These are phyloP conservation scores for Ampelocalamus luodianensis DNA, from an alignment of 176 grass and related monocot species.

Conservation along the genomic window DNA sequence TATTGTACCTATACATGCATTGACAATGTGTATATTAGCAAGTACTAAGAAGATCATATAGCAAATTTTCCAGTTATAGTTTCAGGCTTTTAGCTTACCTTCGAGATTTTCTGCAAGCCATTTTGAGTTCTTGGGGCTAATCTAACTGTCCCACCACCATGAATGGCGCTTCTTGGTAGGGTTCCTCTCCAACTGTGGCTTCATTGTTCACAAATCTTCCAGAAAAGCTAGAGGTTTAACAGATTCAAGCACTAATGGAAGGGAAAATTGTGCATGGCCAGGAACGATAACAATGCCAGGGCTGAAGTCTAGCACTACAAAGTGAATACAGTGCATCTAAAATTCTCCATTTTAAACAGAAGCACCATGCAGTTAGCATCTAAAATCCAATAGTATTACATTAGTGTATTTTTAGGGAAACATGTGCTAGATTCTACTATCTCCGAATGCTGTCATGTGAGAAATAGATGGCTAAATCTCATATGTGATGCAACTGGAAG, in stretches of 20 bases:
- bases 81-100: slow-evolving; percentile 43
- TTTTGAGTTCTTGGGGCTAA: slow-evolving; percentile 83
- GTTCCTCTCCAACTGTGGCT: slow-evolving; percentile 63
- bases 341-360: not conserved
- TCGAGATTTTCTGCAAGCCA: slow-evolving; percentile 81
- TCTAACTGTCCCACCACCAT: slow-evolving; percentile 84
- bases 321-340: not conserved
- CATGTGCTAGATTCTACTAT: not conserved
- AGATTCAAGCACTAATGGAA: slow-evolving; percentile 24
- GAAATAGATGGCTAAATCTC: not conserved
- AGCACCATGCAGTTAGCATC: not conserved
- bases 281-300: not conserved
- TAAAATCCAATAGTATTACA: not conserved
- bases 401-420: not conserved
- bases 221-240: not conserved
- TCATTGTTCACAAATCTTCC: slow-evolving; percentile 46
- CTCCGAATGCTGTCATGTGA: not conserved
- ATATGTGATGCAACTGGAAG: not conserved
- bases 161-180: slow-evolving; percentile 65
- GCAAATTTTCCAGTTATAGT: not conserved
- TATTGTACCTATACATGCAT: slow-evolving; percentile 17
- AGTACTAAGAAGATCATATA: not conserved
- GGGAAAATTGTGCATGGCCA: slow-evolving; percentile 1
- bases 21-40: not conserved
- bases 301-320: not conserved